Conservation (phyloP, 495 filamentous ascomycete genomes). For the Achaetomiella virescens region DNA sequence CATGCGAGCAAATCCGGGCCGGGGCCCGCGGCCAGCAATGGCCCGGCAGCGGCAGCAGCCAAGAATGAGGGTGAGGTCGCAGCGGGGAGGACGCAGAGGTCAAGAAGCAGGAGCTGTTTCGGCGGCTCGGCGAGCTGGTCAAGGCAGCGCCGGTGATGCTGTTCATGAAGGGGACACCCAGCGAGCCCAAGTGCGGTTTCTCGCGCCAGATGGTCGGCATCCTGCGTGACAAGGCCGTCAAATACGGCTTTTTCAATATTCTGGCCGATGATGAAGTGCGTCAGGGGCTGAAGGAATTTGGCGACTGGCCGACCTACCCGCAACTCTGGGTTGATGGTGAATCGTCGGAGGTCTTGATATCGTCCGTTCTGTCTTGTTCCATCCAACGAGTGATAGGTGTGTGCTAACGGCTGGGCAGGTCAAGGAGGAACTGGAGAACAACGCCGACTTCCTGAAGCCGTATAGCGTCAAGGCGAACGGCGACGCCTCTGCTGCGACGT, state of each 20-base stretch:
- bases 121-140: constrained; percentile 70
- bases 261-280: constrained; percentile 95
- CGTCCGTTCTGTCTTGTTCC: constrained; percentile 49
- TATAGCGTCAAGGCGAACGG: constrained; percentile 49
- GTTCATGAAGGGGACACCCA: constrained; percentile 92
- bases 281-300: constrained; percentile 89
- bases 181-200: constrained; percentile 89
- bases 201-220: constrained; percentile 80
- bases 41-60: constrained; percentile 15
- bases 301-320: constrained; percentile 95
- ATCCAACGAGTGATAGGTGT: background rate
- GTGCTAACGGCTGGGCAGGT: constrained; percentile 26
- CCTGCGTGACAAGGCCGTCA: constrained; percentile 77
- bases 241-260: constrained; percentile 99
- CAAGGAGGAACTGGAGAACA: constrained; percentile 33
- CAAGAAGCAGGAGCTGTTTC: constrained; percentile 70
- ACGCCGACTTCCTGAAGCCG: constrained; percentile 66
- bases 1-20: constrained; percentile 46
- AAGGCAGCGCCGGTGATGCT: constrained; percentile 96
- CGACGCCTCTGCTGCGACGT: constrained; percentile 26
- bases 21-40: constrained; percentile 29
- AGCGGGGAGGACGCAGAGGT: constrained; percentile 44
- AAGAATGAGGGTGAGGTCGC: constrained; percentile 14
- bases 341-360: constrained; percentile 93
- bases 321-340: constrained; percentile 81